Percentiles rank a stretch among this genome's conserved stretches.
phyloP scores from a whole-genome alignment of 805 yeast genomes.

The Blastobotrys peoriensis region DNA sequence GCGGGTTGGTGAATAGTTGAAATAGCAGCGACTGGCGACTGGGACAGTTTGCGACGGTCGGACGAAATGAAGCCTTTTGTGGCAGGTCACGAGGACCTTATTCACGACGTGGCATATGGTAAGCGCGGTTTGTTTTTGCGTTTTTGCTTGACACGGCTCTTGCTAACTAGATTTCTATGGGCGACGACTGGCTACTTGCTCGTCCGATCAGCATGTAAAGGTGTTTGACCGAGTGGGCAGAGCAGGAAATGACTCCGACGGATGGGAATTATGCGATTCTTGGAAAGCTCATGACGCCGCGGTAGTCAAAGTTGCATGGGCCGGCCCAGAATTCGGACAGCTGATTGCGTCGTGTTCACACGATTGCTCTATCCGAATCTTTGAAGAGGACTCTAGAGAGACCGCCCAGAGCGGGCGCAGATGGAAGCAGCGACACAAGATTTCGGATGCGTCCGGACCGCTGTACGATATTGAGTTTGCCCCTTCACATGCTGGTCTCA shows the following conservation, averaged over 20 bases:
- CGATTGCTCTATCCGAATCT: conserved; percentile 81
- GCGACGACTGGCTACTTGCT: conserved; percentile 84
- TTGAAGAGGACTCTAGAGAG: conserved; percentile 86
- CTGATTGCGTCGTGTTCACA: conserved; percentile 82
- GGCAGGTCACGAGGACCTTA: conserved; percentile 89
- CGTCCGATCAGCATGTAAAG: conserved; percentile 89
- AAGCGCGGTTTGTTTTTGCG: conserved; percentile 9
- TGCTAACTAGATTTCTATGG: no score
- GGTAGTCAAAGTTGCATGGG: conserved; percentile 80
- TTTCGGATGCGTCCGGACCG: conserved; percentile 86
- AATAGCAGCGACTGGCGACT: no score
- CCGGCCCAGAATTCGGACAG: conserved; percentile 90
- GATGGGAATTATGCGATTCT: conserved; percentile 81
- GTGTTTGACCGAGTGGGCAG: conserved; percentile 57
- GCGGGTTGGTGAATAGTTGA: no score
- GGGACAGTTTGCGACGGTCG: no score
- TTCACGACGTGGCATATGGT: conserved; percentile 82
- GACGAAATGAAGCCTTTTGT: conserved; percentile 58
- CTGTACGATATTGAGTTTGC: conserved; percentile 86
- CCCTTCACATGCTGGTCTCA: conserved; percentile 74
- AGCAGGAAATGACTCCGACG: conserved; percentile 4
- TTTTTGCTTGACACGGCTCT: not conserved
- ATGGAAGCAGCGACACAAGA: conserved; percentile 69
- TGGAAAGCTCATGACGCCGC: conserved; percentile 96
- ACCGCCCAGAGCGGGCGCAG: conserved; percentile 71